Base-by-base conservation (phyloP, 495 filamentous ascomycete species). In the Penicillium herquei region DNA sequence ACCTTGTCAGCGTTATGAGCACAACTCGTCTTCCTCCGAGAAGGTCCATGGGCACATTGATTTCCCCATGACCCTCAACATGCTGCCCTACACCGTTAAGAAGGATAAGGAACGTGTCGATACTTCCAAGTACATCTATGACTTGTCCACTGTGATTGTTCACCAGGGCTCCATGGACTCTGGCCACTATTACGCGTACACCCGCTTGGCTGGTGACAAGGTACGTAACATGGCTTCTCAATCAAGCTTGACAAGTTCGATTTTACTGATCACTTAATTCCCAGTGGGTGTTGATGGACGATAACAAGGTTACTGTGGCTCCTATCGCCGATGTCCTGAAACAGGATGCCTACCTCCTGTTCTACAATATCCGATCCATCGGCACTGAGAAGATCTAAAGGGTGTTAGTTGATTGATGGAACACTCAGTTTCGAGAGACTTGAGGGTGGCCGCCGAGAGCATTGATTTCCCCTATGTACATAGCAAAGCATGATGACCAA, bases 271-370 rank as follows among this genome's bases (percentile, higher is more conserved):
- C 33, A 6, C 33, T 41, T 13, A 34, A 33, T 41, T 60, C 16
- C 21, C 53, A 93, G 83, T 97, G 92, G 92, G 91, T 92, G 66
- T 78, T 84, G 31, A 96, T 96, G 76, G 91, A 97, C 59, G 92
- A 97, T 69, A 90, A 90, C 65, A 88, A 88, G 65, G 92, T 97
- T 42, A 90, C 90, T 45, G 60, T 89, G 47, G 91, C 88, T 17
- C 79, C 77, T 14, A 89, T 91, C 61, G 81, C 84, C 7, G 87
- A 96, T 49, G 92, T 96, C 7, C 79, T 97, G 21, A 81, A 78
- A 26, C 88, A 87, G 39, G 80, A 92, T 62, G 91, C 92, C 10
- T 97, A 96, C 69, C 73, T 97, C 39, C 71, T 97, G 39, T 93
- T 96, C 69, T 97, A 97, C 61, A 86, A 87, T 45, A 83, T 90